Evolutionary conservation across 2,329 filamentous ascomycete genomes (phyloP), one percentile per base, ranked within the genome.

Genomic region (Talaromyces amestolkiae): DNA sequence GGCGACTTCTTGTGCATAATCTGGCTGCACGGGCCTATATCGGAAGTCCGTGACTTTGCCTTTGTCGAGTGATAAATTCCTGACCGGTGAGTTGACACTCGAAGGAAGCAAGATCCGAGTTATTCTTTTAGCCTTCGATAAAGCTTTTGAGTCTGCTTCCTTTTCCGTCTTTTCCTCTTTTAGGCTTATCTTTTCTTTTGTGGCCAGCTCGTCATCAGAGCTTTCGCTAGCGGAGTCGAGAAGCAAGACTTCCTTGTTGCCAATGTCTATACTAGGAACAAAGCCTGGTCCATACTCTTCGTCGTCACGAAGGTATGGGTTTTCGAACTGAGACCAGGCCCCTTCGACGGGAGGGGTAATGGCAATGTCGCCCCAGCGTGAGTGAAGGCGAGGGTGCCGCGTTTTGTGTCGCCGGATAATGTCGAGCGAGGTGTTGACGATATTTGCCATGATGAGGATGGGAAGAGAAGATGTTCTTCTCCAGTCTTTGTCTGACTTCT

Each of bases 331-430:
- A 31, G 73, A 78, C 77, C 77, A 79, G 45, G 77, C 75, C 3
- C 76, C 76, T 41, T 76, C 73, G 27, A 76, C 75, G 6, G 77
- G 78, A 39, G 74, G 74, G 1, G 75, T 75, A 41, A 79, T 79
- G 31, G 70, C 63, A 41, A 73, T 72, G 64, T 80, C 78, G 3
- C 78, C 78, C 76, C 77, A 79, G 64, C 78, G 71, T 60, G 77
- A 67, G 63, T 80, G 76, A 11, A 77, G 72, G 8, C 71, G 72
- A 37, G 62, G 62, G 6, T 49, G 66, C 41, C 71, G 74, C 7
- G 68, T 49, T 24, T 73, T 72, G 22, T 69, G 61, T 53, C 71
- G 73, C 66, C 75, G 76, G 58, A 78, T 72, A 19, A 73, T 67
- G 59, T 69, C 68, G 56, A 78, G 69, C 22, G 75, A 73, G n/a